Conservation (phyloP, 2,329 filamentous ascomycete species). For the Incumbomyces lentus region DNA sequence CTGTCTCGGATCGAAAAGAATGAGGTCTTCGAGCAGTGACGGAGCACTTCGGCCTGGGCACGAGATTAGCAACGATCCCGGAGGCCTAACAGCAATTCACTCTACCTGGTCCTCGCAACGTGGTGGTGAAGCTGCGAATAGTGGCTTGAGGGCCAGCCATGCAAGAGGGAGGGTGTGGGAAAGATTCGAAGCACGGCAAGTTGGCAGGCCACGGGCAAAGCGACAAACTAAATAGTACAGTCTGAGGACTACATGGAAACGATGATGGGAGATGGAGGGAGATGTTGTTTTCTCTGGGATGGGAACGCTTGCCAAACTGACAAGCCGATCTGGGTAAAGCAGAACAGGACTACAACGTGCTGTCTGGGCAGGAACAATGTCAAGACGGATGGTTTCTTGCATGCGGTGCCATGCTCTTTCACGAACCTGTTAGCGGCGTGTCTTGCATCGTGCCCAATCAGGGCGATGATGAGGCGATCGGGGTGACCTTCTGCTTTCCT, state of each 20-base stretch:
- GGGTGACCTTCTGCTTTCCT: no score
- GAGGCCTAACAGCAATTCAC: background rate
- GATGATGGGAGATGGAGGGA: no score
- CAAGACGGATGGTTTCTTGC: background rate
- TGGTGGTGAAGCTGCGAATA: conserved; percentile 19
- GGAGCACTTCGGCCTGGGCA: conserved; percentile 28
- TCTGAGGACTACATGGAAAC: no score
- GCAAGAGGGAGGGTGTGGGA: conserved; percentile 9
- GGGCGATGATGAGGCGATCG: no score
- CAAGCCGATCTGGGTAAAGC: no score
- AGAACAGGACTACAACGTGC: background rate
- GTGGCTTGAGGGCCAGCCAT: conserved; percentile 20
- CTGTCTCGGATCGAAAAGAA: conserved; percentile 42
- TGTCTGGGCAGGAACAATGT: background rate
- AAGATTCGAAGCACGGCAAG: background rate
- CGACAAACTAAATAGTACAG: no score
- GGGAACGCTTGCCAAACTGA: no score
- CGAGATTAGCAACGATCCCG: conserved; percentile 1
- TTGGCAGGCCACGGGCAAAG: no score
- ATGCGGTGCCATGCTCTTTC: background rate
- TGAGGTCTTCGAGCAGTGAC: conserved; percentile 42
- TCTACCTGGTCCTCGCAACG: conserved; percentile 18
- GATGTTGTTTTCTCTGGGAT: no score
- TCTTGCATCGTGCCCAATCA: no score
- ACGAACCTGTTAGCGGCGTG: no score